Conservation (phyloP, 768 basidiomycete species). For the Pleurotus eryngii region DNA sequence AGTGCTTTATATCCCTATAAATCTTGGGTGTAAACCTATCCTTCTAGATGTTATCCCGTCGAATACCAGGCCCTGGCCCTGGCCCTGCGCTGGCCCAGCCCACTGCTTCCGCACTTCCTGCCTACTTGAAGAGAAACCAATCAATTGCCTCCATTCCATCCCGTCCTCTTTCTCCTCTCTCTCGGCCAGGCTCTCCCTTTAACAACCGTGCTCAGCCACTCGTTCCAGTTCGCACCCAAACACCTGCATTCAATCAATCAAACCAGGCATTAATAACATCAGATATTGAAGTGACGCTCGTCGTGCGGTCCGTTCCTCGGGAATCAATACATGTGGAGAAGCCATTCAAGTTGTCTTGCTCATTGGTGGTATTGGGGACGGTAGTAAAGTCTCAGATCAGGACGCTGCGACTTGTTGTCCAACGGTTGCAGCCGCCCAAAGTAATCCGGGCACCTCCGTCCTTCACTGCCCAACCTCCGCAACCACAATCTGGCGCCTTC, state of each 20-base stretch:
- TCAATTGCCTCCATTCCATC: conserved; percentile 36
- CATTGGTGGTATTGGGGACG: conserved; percentile 47
- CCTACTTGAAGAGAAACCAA: conserved; percentile 63
- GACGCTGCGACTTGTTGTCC: conserved; percentile 53
- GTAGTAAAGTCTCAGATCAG: conserved; percentile 31
- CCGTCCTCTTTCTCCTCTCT: conserved; percentile 51
- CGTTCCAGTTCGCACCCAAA: conserved; percentile 32
- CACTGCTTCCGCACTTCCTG: conserved; percentile 70
- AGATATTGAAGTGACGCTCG: conserved; percentile 56
- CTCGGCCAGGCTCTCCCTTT: conserved; percentile 43
- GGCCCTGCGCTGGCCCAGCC: conserved; percentile 33
- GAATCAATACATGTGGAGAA: conserved; percentile 45
- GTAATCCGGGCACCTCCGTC: conserved; percentile 19
- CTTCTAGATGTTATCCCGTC: conserved; percentile 64
- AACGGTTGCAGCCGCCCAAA: conserved; percentile 54
- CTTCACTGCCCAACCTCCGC: conserved; percentile 7
- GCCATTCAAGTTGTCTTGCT: conserved; percentile 57
- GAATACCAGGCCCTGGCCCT: conserved; percentile 52
- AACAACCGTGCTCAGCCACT: conserved; percentile 38
- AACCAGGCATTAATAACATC: conserved; percentile 16
- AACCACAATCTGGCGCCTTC: conserved; percentile 20
- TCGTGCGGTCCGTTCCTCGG: conserved; percentile 48
- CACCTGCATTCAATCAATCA: conserved; percentile 23
- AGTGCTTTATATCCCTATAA: not conserved
- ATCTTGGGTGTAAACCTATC: not conserved